phyloP scores from a whole-genome alignment of 805 yeast species.

The Metschnikowia lochheadii region DNA sequence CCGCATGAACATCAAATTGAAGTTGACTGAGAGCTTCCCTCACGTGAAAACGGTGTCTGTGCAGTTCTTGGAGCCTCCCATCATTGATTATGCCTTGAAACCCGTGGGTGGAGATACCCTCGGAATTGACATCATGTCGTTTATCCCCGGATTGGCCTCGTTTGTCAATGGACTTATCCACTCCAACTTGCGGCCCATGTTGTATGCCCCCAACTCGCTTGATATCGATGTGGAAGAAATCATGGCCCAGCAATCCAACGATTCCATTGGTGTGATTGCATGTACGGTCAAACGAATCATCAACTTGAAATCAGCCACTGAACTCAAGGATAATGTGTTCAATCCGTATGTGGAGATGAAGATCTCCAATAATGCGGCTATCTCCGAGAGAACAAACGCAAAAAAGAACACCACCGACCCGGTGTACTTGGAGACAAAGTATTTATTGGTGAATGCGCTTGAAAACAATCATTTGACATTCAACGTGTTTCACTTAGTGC shows the following conservation, averaged over 20 bases:
- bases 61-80: conserved; percentile 73
- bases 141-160: conserved; percentile 73
- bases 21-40: conserved; percentile 66
- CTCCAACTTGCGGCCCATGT: conserved; percentile 67
- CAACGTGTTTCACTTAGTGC: conserved; percentile 49
- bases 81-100: conserved; percentile 72
- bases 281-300: conserved; percentile 56
- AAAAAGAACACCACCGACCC: conserved; percentile 57
- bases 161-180: conserved; percentile 70
- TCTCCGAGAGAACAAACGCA: conserved; percentile 52
- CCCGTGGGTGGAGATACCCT: conserved; percentile 90
- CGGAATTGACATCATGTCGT: conserved; percentile 79
- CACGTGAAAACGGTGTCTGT: conserved; percentile 69
- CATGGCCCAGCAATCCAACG: conserved; percentile 58
- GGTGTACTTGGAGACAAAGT: conserved; percentile 62
- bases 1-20: conserved; percentile 57
- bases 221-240: conserved; percentile 73
- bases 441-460: conserved; percentile 52
- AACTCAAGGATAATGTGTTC: conserved; percentile 35
- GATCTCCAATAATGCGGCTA: conserved; percentile 34
- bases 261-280: conserved; percentile 66
- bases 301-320: conserved; percentile 40
- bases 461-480: conserved; percentile 52
- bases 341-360: conserved; percentile 56
- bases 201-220: conserved; percentile 77